Evolutionary conservation across 129 eudicot genomes (phyloP).

Genomic region (Centella asiatica): DNA sequence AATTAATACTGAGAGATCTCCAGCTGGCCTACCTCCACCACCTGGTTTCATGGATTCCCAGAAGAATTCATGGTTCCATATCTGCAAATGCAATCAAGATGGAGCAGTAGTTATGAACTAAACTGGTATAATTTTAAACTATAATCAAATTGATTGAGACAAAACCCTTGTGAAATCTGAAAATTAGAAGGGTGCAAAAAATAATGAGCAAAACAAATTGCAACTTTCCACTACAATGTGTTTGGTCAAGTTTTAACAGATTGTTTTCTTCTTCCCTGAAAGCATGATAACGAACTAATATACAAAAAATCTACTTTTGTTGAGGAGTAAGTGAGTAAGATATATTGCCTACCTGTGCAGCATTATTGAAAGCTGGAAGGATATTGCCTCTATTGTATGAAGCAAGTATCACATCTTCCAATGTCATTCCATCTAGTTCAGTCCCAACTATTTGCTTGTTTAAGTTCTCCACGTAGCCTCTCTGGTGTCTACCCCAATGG

Average conservation of each 20-base stretch:
- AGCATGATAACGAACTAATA: no score
- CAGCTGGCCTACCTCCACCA: constrained; percentile 92
- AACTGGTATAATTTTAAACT: no score
- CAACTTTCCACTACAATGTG: background rate
- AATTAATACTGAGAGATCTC: constrained; percentile 66
- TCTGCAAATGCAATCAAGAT: constrained; percentile 23
- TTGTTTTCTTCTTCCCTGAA: background rate
- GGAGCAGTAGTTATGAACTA: background rate
- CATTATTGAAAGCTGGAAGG: constrained; percentile 80
- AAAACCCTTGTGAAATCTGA: background rate
- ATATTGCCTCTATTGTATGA: constrained; percentile 82
- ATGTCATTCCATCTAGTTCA: constrained; percentile 55
- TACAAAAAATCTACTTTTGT: background rate
- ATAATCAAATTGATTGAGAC: background rate
- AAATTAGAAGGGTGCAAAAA: background rate
- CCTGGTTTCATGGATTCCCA: constrained; percentile 99
- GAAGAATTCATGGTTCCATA: constrained; percentile 94
- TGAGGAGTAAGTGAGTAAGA: background rate
- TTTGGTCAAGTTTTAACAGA: background rate
- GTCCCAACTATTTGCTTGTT: constrained; percentile 96
- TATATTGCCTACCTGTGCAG: constrained; percentile 62
- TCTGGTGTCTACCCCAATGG: constrained; percentile 98
- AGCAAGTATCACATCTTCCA: constrained; percentile 54
- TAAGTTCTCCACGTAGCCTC: constrained; percentile 72
- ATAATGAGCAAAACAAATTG: background rate